Evolutionary conservation across 2,329 filamentous ascomycete genomes (phyloP).

Genomic region (Colletotrichum phormii): DNA sequence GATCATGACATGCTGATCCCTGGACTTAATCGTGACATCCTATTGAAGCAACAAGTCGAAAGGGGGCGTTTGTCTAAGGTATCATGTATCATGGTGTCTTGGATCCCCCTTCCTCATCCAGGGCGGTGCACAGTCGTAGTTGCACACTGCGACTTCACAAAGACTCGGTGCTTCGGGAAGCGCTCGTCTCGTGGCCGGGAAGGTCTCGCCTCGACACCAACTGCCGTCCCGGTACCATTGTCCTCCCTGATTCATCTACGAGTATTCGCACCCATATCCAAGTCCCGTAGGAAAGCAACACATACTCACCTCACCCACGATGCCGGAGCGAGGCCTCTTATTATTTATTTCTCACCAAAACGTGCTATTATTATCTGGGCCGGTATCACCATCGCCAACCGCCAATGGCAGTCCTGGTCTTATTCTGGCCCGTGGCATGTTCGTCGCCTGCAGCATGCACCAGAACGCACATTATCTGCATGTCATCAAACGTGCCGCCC

Average conservation of each 20-base stretch:
- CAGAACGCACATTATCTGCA: neutral
- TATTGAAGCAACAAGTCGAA: conserved; percentile 13
- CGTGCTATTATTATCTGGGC: conserved; percentile 16
- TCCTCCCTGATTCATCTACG: no score
- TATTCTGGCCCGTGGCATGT: conserved; percentile 12
- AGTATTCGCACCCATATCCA: neutral
- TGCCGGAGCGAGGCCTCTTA: neutral
- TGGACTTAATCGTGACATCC: conserved; percentile 14
- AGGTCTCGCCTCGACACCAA: neutral
- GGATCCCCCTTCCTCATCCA: conserved; percentile 3
- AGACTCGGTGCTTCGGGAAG: conserved; percentile 21
- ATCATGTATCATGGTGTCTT: conserved; percentile 25
- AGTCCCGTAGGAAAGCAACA: neutral
- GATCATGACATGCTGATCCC: conserved; percentile 21
- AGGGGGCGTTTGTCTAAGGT: conserved; percentile 9
- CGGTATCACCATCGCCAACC: conserved; percentile 4
- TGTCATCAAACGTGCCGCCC: conserved; percentile 25
- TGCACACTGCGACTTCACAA: neutral
- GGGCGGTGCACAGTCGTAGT: neutral
- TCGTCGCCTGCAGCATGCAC: neutral
- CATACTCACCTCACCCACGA: conserved; percentile 14
- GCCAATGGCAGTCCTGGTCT: neutral
- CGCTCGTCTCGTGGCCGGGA: neutral
- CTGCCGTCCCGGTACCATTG: neutral
- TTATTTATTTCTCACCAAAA: conserved; percentile 4